Evolutionary conservation across 768 basidiomycete genomes (phyloP), one percentile per base, ranked within the genome.

Genomic region (Boletus vinaceobasis): DNA sequence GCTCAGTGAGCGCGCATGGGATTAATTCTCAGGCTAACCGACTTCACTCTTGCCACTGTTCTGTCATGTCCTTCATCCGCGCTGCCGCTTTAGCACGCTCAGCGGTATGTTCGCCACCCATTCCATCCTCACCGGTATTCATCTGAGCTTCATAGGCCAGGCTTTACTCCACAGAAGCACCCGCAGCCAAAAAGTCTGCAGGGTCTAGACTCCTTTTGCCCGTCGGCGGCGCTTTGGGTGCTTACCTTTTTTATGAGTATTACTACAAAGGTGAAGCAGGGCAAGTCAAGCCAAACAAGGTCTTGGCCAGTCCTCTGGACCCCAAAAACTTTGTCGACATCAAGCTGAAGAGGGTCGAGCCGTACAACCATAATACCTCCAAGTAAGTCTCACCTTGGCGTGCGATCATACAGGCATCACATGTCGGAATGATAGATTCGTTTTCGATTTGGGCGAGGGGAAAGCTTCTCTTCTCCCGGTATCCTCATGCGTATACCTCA

Each of bases 291-390:
- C 38, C 62, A n/a, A 61, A 53, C 43, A 71, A 65, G 49, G 49
- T 44, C 57, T 75, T 82, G 66, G 85, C 83, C 67, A 87, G 85
- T 60, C 83, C 87, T 13, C 79, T 93, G 26, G 86, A 90, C 67
- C 82, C 89, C 8, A 74, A 89, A 54, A 83, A 86, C 59, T 92
- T 86, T 65, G 71, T 85, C 47, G 84, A 91, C 68, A 87, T 97
- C 73, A 86, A 84, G 68, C 83, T 98, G 64, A 88, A 88, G 71
- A 83, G 84, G 65, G 71, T 92, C 56, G 74, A 85, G 56, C 86
- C 86, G 0, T 97, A 96, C 79, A 98, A 97, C 81, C 88, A 98
- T 81, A 97, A 98, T 74, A 88, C 93, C 14, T 77, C 90, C 32
- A 83, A 80, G 84, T 93, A 59, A 53, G 79, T 71, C 48, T 23